A percentile compares a stretch with the other conserved stretches of the same genome.
Conservation (phyloP, 2,329 filamentous ascomycete species). For the Paraconiothyrium brasiliense region DNA sequence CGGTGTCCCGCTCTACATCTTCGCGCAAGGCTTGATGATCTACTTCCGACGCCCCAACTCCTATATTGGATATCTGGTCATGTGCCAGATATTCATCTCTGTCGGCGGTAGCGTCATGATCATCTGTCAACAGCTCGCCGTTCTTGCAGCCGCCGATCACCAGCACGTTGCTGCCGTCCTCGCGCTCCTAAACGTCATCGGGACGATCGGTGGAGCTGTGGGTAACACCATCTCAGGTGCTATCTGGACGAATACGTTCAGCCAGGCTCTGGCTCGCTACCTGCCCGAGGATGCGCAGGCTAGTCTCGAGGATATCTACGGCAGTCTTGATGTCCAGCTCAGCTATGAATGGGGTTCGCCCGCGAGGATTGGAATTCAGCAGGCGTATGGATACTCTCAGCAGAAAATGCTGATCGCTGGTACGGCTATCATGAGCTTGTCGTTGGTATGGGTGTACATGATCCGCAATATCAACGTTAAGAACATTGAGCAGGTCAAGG, state of each 20-base stretch:
- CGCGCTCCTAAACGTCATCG: conserved; percentile 64
- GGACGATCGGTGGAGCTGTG: conserved; percentile 60
- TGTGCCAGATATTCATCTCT: conserved; percentile 47
- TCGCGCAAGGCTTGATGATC: conserved; percentile 45
- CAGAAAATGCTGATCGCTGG: conserved; percentile 53
- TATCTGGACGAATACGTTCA: conserved; percentile 69
- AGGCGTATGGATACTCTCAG: conserved; percentile 50
- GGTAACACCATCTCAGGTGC: conserved; percentile 65
- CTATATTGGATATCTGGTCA: conserved; percentile 45
- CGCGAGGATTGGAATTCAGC: conserved; percentile 53
- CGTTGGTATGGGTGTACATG: conserved; percentile 35
- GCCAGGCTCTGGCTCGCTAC: conserved; percentile 52
- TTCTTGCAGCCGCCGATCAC: conserved; percentile 34
- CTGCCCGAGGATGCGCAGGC: conserved; percentile 54
- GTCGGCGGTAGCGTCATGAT: conserved; percentile 37
- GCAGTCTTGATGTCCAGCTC: conserved; percentile 45
- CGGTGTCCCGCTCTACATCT: conserved; percentile 35
- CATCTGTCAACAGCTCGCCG: conserved; percentile 38
- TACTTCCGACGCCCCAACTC: conserved; percentile 42
- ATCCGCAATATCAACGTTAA: conserved; percentile 47
- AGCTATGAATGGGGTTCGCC: conserved; percentile 56
- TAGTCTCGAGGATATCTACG: conserved; percentile 49
- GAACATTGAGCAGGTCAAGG: conserved; percentile 47
- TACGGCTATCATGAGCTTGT: conserved; percentile 32
- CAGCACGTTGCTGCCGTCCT: conserved; percentile 36